Percentiles rank a stretch among this genome's conserved stretches.
phyloP scores from a whole-genome alignment of 1,139 yeast species.

The Spencermartinsiella ligniputridi region DNA sequence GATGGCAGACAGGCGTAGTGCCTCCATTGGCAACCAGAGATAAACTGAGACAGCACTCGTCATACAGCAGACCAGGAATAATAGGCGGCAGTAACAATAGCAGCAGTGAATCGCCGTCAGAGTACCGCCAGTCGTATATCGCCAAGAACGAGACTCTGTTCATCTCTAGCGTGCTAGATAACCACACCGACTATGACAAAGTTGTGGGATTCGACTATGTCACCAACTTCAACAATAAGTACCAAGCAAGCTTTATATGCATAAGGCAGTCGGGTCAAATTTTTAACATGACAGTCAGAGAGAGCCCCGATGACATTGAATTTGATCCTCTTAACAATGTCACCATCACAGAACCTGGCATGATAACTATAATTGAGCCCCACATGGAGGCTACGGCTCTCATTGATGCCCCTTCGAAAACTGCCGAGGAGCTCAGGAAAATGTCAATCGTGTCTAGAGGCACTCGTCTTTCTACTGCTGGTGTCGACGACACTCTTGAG shows the following conservation, averaged over 20 bases:
- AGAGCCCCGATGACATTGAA: constrained; percentile 57
- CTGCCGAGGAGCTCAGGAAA: constrained; percentile 1
- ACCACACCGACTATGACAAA: constrained; percentile 70
- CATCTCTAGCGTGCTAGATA: constrained; percentile 72
- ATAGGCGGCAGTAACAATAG: constrained; percentile 2
- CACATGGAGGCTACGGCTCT: neutral
- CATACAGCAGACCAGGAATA: neutral
- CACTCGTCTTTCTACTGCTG: constrained; percentile 3
- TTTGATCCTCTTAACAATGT: constrained; percentile 74
- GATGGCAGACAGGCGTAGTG: constrained; percentile 74
- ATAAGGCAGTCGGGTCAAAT: constrained; percentile 88
- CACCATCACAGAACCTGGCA: constrained; percentile 61
- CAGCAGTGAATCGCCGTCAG: neutral
- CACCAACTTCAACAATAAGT: constrained; percentile 43
- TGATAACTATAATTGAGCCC: constrained; percentile 34
- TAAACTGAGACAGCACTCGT: neutral
- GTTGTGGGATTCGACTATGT: constrained; percentile 84
- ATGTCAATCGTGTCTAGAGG: neutral
- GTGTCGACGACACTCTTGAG: constrained; percentile 20
- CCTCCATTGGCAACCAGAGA: constrained; percentile 32
- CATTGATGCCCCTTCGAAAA: neutral
- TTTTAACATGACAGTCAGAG: constrained; percentile 71
- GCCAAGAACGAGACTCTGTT: constrained; percentile 44
- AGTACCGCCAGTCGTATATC: constrained; percentile 10
- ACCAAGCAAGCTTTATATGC: constrained; percentile 63